Base-by-base conservation (phyloP, 371 early-diverging fungal genomes). In the Mortierella sp. region DNA sequence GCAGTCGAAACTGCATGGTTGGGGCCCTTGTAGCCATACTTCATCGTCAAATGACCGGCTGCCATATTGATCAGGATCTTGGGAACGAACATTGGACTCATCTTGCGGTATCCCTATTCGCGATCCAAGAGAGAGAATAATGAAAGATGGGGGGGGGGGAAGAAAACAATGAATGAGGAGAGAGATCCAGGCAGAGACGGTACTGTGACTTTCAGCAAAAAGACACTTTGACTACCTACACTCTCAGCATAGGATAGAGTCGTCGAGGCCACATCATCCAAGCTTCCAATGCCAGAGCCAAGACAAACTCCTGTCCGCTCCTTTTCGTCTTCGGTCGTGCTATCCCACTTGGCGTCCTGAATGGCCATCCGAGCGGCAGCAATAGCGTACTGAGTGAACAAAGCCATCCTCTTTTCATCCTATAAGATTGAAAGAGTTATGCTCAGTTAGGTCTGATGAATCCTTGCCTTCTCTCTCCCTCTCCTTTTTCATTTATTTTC, bases 1-100 rank as follows among this genome's bases (percentile, higher is more conserved):
- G 98, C 97, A 0, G 97, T 98, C 0, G 96, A 92, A 0, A 88
- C 94, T 12, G 95, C 88, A 79, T 97, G 97, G 72, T 96, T 96
- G 3, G 98, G 98, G 0, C 98, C 98, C 72, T 86, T 86, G 72
- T 91, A 93, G 19, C 96, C 96, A 79, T 92, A 90, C 61, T 91
- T 90, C 86, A 97, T 96, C 37, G 94, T 91, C 66, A 98, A 85
- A 80, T 94, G 94, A 0, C 97, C 98, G 3, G 97, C 95, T 0
- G 97, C 97, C 94, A 97, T 93, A 81, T 98, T 98, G 81, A 93
- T 89, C 67, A 98, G 83, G 7, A 95, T 93, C 66, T 87, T 85
- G 7, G 98, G 98, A 4, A 97, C 91, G 81, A 97, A 97, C 89
- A 93, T 92, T 5, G 98, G 98, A 58, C 91, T 90, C 56, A 98